phyloP scores from a whole-genome alignment of 1,284 basidiomycete genomes.

The Mycosarcoma maydis region DNA sequence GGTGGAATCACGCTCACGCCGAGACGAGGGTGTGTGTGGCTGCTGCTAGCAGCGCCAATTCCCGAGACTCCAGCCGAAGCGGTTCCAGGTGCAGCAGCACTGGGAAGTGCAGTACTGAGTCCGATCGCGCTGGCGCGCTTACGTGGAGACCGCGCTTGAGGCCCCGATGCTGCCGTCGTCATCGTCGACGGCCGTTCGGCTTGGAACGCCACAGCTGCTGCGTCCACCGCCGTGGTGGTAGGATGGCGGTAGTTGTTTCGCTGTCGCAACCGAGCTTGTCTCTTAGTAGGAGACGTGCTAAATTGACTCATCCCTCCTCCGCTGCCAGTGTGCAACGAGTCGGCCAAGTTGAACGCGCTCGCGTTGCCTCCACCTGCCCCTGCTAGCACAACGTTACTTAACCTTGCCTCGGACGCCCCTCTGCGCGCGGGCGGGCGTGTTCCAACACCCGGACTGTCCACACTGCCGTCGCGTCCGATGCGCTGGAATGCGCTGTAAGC shows the following conservation, averaged over 20 bases:
- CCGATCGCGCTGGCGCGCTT: constrained; percentile 29
- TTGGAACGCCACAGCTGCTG: constrained; percentile 54
- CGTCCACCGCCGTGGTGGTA: constrained; percentile 59
- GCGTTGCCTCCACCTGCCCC: constrained; percentile 23
- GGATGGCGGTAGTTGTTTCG: constrained; percentile 40
- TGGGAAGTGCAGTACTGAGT: constrained; percentile 14
- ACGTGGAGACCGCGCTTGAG: constrained; percentile 22
- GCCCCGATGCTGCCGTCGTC: background rate
- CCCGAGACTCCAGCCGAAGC: constrained; percentile 2
- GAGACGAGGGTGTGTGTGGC: constrained; percentile 1
- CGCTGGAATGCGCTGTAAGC: constrained; percentile 31
- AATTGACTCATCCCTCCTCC: constrained; percentile 24
- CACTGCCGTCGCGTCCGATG: constrained; percentile 38
- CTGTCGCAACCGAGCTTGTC: constrained; percentile 13
- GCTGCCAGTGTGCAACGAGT: constrained; percentile 13
- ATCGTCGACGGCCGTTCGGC: constrained; percentile 7
- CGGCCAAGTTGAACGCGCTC: constrained; percentile 20
- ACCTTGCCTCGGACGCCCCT: constrained; percentile 17
- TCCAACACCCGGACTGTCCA: constrained; percentile 33
- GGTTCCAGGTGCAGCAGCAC: background rate
- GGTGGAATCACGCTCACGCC: constrained; percentile 30
- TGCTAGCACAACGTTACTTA: constrained; percentile 21
- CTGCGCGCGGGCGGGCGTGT: constrained; percentile 10
- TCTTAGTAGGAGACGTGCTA: constrained; percentile 44
- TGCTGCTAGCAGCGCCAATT: constrained; percentile 8